Base-by-base conservation (phyloP, 345 rosid species). In the Citrus trifoliata region DNA sequence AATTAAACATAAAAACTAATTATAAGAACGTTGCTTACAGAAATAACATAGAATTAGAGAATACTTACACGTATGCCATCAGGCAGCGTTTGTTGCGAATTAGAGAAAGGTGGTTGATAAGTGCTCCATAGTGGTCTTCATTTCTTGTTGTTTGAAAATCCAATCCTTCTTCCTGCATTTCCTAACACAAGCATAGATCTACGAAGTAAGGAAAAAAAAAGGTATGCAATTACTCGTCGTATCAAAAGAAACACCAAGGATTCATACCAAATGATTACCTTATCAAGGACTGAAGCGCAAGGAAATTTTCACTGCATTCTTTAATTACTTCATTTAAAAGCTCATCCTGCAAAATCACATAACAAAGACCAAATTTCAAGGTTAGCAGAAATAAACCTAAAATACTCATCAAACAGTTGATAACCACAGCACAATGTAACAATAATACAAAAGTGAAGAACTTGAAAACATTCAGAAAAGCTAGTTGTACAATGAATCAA, bases 61-160 rank as follows among this genome's bases (percentile, higher is more conserved):
- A 70, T 73, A 46, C 90, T 80, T 80, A 95, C 98, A 89, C 84
- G 71, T 96, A 94, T n/a, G 95, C 95, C 98, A 91, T 89, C 79
- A 96, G 87, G 89, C 98, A 96, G 70, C 98, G 95, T 74, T 96
- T 96, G 86, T 92, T 92, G 24, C 95, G 95, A 85, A 82, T 84
- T 81, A 96, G 82, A 80, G 99, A 81, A 79, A 96, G 91, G 84
- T 96, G 98, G 78, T 96, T 98, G 62, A 88, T 82, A 10, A 96
- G 91, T 59, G 97, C 94, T 51, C 99, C 98, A 73, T 94, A 91
- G 80, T 91, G 94, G 80, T 94, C 99, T 1, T 86, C 92, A 81
- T 92, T 95, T 88, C 92, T 91, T 66, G 89, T 87, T 78, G 90
- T 92, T 81, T 80, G 89, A 51, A 90, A 91, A 85, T 94, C 95